Evolutionary conservation across 1,284 basidiomycete genomes (phyloP).

Genomic region (Violaceomyces palustris): DNA sequence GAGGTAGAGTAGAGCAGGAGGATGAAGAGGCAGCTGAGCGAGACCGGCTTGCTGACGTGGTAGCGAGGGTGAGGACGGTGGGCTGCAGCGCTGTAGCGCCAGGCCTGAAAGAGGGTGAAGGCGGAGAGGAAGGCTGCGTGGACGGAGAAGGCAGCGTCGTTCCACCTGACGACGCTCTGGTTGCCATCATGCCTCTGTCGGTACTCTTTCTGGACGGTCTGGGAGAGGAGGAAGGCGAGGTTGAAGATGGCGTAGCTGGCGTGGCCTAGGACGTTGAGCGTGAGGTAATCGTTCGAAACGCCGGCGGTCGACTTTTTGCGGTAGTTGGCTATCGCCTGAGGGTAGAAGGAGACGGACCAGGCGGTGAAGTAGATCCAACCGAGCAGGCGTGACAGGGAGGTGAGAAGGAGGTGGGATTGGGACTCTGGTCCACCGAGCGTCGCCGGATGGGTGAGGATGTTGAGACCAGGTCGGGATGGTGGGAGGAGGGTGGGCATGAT

Average conservation of each 20-base stretch:
- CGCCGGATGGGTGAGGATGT: too few relatives aligned
- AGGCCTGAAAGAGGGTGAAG: constrained; percentile 4
- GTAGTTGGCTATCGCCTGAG: constrained; percentile 37
- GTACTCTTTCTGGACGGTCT: constrained; percentile 28
- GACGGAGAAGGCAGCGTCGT: constrained; percentile 33
- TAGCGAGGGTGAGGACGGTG: background rate
- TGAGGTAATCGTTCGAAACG: constrained; percentile 38
- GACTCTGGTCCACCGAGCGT: too few relatives aligned
- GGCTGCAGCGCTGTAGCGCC: background rate
- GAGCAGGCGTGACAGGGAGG: constrained; percentile 21
- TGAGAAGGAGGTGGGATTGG: constrained; percentile 3
- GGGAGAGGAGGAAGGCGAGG: constrained; percentile 16
- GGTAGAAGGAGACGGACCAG: constrained; percentile 48
- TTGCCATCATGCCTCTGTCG: constrained; percentile 15
- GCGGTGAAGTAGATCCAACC: constrained; percentile 43
- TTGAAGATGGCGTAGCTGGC: constrained; percentile 35
- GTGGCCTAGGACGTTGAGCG: constrained; percentile 39
- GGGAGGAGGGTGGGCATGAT: too few relatives aligned
- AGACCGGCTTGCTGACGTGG: too few relatives aligned
- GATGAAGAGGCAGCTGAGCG: too few relatives aligned
- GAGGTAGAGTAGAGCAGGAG: background rate
- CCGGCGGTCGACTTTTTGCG: constrained; percentile 16
- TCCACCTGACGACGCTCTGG: constrained; percentile 31
- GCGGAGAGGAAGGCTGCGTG: constrained; percentile 24
- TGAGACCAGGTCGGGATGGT: too few relatives aligned